Conservation (phyloP, 495 filamentous ascomycete genomes). For the Neurospora sp. region DNA sequence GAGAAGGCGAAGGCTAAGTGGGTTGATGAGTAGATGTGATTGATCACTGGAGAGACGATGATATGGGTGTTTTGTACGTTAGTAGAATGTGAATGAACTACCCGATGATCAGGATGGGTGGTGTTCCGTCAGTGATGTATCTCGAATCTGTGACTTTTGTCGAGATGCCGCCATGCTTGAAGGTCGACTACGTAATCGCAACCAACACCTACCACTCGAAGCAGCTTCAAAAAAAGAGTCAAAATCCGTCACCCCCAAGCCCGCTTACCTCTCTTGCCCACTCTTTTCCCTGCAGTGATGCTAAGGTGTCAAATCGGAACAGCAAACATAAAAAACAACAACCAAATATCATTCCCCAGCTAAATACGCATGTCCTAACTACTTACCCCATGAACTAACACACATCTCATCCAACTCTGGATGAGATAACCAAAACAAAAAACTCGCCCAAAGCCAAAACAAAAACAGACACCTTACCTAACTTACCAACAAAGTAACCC, state of each 20-base stretch:
- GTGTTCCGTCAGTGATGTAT: not conserved
- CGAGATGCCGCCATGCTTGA: too few relatives aligned
- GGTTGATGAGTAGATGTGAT: conserved; percentile 46
- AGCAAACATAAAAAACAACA: not conserved
- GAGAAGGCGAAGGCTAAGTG: conserved; percentile 93
- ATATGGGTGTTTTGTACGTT: too few relatives aligned
- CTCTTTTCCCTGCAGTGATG: too few relatives aligned
- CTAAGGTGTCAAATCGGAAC: too few relatives aligned
- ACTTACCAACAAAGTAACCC: not conserved
- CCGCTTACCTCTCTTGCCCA: not conserved
- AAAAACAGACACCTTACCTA: not conserved
- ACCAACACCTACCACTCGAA: not conserved
- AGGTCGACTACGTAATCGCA: too few relatives aligned
- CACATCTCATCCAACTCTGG: not conserved
- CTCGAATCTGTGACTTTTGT: too few relatives aligned
- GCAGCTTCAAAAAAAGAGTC: accelerated
- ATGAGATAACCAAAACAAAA: not conserved
- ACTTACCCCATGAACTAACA: not conserved
- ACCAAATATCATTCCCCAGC: not conserved
- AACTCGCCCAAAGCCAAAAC: not conserved
- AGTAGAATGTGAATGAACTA: too few relatives aligned
- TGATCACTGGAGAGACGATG: too few relatives aligned
- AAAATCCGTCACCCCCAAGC: not conserved
- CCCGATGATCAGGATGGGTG: not conserved
- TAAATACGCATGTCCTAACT: not conserved